Base-by-base conservation (phyloP, 2,329 filamentous ascomycete species). In the Penicillium sp. region DNA sequence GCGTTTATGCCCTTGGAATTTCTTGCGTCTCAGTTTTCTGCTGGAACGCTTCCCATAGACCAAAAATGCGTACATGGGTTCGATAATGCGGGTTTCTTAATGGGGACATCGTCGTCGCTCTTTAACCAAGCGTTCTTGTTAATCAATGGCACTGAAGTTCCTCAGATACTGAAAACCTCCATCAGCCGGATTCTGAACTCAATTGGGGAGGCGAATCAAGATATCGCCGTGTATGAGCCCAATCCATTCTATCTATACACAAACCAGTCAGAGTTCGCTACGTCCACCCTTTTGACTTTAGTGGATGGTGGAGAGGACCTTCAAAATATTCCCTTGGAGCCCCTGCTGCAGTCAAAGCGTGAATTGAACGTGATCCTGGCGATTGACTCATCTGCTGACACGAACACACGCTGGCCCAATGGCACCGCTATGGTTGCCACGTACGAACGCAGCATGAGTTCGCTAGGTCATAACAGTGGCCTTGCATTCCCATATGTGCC, bases 351-450 rank as follows among this genome's bases (percentile, higher is more conserved):
- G 67, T 86, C 87, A 0, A 68, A 78, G 14, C 86, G 90, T 37
- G 67, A 80, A 13, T 84, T 93, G 21, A 90, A 93, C 69, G 87
- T 92, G 35, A 88, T 93, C 66, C 90, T 93, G 66, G 89, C 90
- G 1, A 77, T 91, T 46, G 90, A 93, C 69, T 86, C 84, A 3
- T 90, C 87, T 2, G 89, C 88, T 2, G 90, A 93, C 68, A 90
- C 85, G 0, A 75, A 70, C 1, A 79, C 78, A 47, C 81, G 79
- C 68, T 93, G 88, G 87, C 90, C 90, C 21, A 91, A 92, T 67
- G 90, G 89, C 14, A 89, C 88, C 0, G 79, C 88, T 0, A 74
- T 93, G 9, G 82, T 90, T 1, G 87, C 88, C 2, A 90, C 88
- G 0, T 93, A 90, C 70, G 73, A 87, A 59, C 86, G 89, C 47